Evolutionary conservation across 495 filamentous ascomycete genomes (phyloP).

Genomic region (Staphylotrichum longicolle): DNA sequence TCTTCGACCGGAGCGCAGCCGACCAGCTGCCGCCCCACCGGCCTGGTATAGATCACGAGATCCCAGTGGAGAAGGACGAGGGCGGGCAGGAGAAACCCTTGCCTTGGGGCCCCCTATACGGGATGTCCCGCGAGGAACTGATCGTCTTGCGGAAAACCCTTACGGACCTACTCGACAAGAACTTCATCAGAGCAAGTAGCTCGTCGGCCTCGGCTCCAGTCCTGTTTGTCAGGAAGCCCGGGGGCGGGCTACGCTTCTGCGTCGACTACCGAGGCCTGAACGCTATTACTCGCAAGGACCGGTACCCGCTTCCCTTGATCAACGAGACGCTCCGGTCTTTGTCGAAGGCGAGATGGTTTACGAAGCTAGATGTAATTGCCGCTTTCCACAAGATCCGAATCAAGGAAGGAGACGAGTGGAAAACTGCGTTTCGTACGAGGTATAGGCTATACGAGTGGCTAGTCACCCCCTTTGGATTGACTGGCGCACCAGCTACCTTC

Average conservation of each 20-base stretch:
- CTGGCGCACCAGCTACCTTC: constrained; percentile 26
- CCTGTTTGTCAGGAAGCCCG: constrained; percentile 38
- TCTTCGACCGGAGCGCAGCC: background rate
- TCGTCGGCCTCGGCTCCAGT: constrained; percentile 31
- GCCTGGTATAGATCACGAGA: background rate
- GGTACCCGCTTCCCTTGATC: constrained; percentile 47
- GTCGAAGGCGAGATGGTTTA: constrained; percentile 38
- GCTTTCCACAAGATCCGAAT: constrained; percentile 32
- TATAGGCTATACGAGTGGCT: constrained; percentile 35
- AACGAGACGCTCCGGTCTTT: constrained; percentile 42
- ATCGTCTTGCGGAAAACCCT: constrained; percentile 19
- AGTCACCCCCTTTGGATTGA: constrained; percentile 39
- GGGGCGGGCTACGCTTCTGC: constrained; percentile 41
- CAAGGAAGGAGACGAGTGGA: constrained; percentile 26
- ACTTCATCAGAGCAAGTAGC: constrained; percentile 10
- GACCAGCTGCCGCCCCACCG: background rate
- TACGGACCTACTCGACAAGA: constrained; percentile 15
- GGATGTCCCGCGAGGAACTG: constrained; percentile 30
- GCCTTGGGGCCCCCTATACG: constrained; percentile 19
- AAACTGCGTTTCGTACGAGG: constrained; percentile 34
- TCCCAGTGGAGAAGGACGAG: background rate
- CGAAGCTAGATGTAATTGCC: constrained; percentile 38
- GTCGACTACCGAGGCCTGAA: constrained; percentile 49
- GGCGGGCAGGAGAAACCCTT: background rate
- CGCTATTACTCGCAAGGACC: constrained; percentile 41